phyloP scores from a whole-genome alignment of 2,329 filamentous ascomycete species.

The Aureobasidium melanogenum region DNA sequence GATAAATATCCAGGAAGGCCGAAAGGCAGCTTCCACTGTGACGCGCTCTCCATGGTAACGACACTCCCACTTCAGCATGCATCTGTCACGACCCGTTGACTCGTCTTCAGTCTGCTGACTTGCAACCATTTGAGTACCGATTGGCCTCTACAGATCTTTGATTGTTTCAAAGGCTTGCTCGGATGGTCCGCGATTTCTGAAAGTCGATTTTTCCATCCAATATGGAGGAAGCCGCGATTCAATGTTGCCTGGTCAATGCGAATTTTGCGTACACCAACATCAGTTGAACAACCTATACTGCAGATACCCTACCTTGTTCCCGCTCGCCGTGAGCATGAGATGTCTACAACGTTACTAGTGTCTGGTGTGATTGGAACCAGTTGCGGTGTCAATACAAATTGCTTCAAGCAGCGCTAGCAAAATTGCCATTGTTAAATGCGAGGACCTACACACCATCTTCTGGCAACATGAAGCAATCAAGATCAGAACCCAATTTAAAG shows the following conservation, averaged over 20 bases:
- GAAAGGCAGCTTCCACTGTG: background rate
- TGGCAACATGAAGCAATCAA: background rate
- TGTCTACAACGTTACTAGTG: too few species aligned
- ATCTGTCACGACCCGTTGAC: background rate
- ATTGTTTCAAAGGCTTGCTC: too few species aligned
- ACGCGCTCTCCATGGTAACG: background rate
- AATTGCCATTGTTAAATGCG: background rate
- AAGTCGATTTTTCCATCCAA: background rate
- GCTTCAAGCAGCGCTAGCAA: background rate
- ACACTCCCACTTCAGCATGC: background rate
- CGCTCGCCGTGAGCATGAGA: background rate
- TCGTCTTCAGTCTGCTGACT: background rate
- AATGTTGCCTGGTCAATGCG: background rate
- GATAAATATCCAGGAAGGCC: background rate
- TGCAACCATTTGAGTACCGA: background rate
- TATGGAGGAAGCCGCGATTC: background rate
- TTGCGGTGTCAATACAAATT: background rate
- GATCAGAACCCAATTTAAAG: background rate
- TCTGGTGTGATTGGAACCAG: background rate
- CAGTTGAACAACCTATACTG: background rate
- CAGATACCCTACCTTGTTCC: background rate
- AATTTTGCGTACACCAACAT: background rate
- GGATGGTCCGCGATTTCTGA: background rate
- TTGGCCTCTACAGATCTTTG: too few species aligned
- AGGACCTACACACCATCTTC: background rate